Evolutionary conservation across 768 basidiomycete genomes (phyloP), one percentile per base, ranked within the genome.

Genomic region (Sarcodon aspratus): DNA sequence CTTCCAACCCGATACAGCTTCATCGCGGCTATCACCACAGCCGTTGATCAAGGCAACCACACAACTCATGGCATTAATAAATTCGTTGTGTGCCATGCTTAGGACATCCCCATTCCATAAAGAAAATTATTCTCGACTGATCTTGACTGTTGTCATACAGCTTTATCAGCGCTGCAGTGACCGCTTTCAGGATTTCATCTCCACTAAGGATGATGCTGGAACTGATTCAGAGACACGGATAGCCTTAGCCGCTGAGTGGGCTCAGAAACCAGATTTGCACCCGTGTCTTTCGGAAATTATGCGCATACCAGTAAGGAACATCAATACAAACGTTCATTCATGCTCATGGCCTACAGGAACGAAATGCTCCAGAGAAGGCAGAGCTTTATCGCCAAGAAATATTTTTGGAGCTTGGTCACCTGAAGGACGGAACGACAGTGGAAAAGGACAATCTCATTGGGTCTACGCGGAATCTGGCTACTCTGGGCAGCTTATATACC

Each of bases 141-240:
- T 98, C 50, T 76, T 98, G 33, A 83, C 86, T 12, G 85, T 98
- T 48, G 85, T 97, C 50, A 91, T 95, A 36, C 93, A 96, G 63
- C 96, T 95, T 61, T 96, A 97, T 58, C 91, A 96, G 60, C 79
- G 86, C 27, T 97, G 92, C 55, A 91, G 88, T 55, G 85, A 92
- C 58, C 75, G 82, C 36, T 96, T 90, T 62, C 85, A 91, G 53
- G 76, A 79, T 59, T 68, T 88, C 33, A 82, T 85, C 10, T 70
- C 78, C 21, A 57, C 63, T 17, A 57, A 60, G 33, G 55, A 54
- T n/a, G 68, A 65, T 13, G 37, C 15, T 55, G 58, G 11, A 44
- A 48, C 40, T 12, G 68, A 65, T 7, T 63, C 63, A 34, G 77
- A 77, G 50, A 61, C 75, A 46, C 64, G 68, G 44, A 54, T 85